These are phyloP conservation scores for Boletus rubroflammeus DNA, from an alignment of 768 basidiomycete genomes.

Conservation along the genomic window DNA sequence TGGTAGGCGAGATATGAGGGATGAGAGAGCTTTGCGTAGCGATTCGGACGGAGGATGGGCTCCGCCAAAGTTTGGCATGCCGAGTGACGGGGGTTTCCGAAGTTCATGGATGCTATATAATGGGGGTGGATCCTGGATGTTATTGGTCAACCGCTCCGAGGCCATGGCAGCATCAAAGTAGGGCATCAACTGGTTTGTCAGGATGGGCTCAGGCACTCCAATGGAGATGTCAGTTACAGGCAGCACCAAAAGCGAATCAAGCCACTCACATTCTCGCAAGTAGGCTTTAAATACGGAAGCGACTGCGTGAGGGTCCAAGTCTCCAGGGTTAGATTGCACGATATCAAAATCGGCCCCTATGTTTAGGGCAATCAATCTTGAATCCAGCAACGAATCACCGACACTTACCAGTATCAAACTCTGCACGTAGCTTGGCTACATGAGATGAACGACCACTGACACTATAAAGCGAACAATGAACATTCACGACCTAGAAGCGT, in stretches of 20 bases:
- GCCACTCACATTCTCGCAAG: conserved; percentile 80
- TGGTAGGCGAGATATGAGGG: conserved; percentile 68
- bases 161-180: conserved; percentile 77
- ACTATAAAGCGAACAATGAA: conserved; percentile 38
- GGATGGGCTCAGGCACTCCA: conserved; percentile 80
- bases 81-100: conserved; percentile 76
- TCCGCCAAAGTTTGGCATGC: conserved; percentile 63
- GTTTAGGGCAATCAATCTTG: conserved; percentile 9
- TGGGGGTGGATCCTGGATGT: conserved; percentile 30
- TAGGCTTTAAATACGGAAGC: conserved; percentile 91
- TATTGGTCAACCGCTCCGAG: conserved; percentile 42
- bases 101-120: conserved; percentile 39
- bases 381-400: neutral
- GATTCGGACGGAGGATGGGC: conserved; percentile 58
- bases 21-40: conserved; percentile 54
- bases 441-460: conserved; percentile 83
- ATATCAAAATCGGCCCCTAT: conserved; percentile 86
- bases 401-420: conserved; percentile 74
- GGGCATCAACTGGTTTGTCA: conserved; percentile 68
- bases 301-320: conserved; percentile 93
- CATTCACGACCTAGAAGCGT: neutral
- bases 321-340: conserved; percentile 70
- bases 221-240: conserved; percentile 6
- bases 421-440: conserved; percentile 64
- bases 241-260: neutral